phyloP scores from a whole-genome alignment of 179 eudicot species.

The Silene vulgaris region DNA sequence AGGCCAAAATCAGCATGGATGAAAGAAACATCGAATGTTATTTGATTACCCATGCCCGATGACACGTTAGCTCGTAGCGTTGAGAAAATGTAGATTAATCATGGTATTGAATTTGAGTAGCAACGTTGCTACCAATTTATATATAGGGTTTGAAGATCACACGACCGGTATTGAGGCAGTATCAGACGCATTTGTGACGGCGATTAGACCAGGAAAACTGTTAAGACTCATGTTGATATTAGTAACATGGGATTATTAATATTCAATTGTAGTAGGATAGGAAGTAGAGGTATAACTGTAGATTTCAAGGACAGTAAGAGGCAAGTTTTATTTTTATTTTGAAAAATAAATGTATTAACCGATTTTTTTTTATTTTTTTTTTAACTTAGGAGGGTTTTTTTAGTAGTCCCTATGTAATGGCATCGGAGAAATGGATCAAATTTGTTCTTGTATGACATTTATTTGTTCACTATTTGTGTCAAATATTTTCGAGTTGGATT shows the following conservation, averaged over 20 bases:
- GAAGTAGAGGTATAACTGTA: not conserved
- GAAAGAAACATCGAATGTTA: not conserved
- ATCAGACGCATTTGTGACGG: not conserved
- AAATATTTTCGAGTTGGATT: too few species aligned
- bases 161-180: not conserved
- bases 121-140: not conserved
- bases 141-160: not conserved
- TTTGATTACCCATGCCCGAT: not conserved
- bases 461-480: too few species aligned
- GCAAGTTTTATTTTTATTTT: too few species aligned
- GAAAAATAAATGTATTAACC: too few species aligned
- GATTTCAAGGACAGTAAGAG: not conserved
- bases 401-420: too few species aligned
- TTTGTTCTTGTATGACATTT: too few species aligned
- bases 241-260: not conserved
- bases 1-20: not conserved
- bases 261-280: not conserved
- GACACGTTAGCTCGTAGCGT: conserved; percentile 12
- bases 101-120: not conserved
- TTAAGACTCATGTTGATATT: not conserved
- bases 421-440: too few species aligned
- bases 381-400: too few species aligned
- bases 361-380: too few species aligned
- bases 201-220: not conserved
- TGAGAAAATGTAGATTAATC: conserved; percentile 23